Conservation (phyloP, 805 yeast genomes). For the Ogataea minuta region DNA sequence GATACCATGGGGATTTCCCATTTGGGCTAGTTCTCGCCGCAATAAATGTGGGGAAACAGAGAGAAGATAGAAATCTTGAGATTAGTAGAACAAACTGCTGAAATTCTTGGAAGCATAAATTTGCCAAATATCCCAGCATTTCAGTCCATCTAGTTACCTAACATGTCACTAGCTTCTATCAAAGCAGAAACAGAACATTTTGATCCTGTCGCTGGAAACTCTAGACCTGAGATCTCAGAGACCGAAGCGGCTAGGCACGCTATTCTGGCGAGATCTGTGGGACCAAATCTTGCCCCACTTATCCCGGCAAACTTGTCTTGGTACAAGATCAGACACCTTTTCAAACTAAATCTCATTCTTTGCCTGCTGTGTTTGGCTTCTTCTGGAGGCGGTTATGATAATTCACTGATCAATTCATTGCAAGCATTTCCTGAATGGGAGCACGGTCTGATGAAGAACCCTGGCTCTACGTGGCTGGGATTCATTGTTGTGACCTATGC, state of each 20-base stretch:
- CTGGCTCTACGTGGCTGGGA: conserved; percentile 10
- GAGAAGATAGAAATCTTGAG: no score
- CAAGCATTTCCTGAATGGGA: conserved; percentile 9
- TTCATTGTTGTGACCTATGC: conserved; percentile 11
- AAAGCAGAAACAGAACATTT: no score
- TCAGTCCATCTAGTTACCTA: no score
- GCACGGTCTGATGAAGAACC: conserved; percentile 4
- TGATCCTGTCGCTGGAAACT: no score
- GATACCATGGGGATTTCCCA: no score
- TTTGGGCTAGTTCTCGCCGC: no score
- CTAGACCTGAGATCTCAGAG: neutral
- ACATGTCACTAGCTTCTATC: no score
- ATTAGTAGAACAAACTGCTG: no score
- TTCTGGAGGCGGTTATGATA: conserved; percentile 10
- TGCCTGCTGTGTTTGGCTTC: conserved; percentile 4
- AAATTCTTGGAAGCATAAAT: no score
- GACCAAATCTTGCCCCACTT: conserved; percentile 4
- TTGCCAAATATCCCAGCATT: no score
- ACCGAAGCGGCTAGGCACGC: neutral
- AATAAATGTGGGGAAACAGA: no score
- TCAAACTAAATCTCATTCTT: neutral
- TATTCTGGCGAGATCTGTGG: conserved; percentile 1
- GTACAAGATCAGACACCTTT: conserved; percentile 1
- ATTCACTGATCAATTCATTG: conserved; percentile 9
- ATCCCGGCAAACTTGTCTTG: neutral